Conservation (phyloP, 352 stramenopile species). For the Globisporangium ultimum region DNA sequence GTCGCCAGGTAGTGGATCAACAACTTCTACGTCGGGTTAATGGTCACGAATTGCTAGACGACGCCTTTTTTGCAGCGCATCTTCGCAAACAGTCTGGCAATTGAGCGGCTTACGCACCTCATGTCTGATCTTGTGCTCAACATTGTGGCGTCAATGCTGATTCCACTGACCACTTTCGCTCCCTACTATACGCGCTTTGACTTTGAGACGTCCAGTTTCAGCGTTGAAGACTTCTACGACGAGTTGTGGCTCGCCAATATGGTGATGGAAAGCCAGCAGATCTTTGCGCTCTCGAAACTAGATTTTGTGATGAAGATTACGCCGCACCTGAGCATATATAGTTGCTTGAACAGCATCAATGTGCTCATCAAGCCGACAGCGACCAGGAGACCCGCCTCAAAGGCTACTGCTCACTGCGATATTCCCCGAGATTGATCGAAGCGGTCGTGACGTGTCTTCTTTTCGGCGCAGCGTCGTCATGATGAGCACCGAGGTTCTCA, state of each 20-base stretch:
- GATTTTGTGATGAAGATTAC: conserved; percentile 21
- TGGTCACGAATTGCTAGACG: conserved; percentile 25
- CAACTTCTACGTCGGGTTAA: conserved; percentile 33
- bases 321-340: conserved; percentile 17
- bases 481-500: neutral
- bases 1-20: conserved; percentile 55
- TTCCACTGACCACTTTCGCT: conserved; percentile 16
- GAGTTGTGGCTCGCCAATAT: conserved; percentile 15
- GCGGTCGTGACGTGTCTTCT: no score
- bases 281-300: conserved; percentile 15
- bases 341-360: conserved; percentile 15
- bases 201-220: conserved; percentile 4
- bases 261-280: conserved; percentile 16
- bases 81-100: conserved; percentile 8
- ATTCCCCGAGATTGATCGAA: no score
- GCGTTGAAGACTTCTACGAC: conserved; percentile 13
- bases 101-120: conserved; percentile 4
- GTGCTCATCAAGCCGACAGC: conserved; percentile 12
- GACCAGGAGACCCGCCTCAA: neutral
- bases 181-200: conserved; percentile 12
- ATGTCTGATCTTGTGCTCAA: conserved; percentile 13
- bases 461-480: no score
- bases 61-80: conserved; percentile 11
- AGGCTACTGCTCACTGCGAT: neutral
- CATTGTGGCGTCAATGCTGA: conserved; percentile 11